These are phyloP conservation scores for Phaffia rhodozyma DNA, from an alignment of 1,284 basidiomycete species.

Conservation along the genomic window DNA sequence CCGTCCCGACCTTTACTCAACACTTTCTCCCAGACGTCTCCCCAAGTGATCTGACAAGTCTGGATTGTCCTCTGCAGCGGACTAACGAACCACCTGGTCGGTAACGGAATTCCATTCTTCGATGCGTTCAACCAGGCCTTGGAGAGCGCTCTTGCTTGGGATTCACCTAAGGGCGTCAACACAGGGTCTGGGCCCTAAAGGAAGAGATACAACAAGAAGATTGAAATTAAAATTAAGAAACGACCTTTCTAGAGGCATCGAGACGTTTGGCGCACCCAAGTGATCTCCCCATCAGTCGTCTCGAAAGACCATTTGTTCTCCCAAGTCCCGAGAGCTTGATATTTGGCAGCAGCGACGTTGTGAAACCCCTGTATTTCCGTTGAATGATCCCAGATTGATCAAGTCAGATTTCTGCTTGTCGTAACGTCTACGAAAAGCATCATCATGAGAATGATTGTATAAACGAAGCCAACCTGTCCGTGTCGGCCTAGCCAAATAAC, in stretches of 20 bases:
- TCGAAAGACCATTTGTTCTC: constrained; percentile 5
- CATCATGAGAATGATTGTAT: too few species aligned
- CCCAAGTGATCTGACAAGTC: constrained; percentile 13
- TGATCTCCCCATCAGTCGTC: constrained; percentile 11
- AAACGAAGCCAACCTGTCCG: background rate
- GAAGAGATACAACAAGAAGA: background rate
- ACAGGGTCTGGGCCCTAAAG: constrained; percentile 2
- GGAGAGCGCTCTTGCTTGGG: constrained; percentile 3
- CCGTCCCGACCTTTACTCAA: constrained; percentile 1
- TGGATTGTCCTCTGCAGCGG: constrained; percentile 8
- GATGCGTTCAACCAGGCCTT: constrained; percentile 10
- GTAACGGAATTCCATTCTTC: constrained; percentile 13
- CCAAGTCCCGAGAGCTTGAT: constrained; percentile 12
- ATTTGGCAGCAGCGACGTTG: constrained; percentile 16
- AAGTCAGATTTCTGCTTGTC: too few species aligned
- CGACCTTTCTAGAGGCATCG: background rate
- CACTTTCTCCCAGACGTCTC: constrained; percentile 4
- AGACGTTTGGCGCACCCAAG: constrained; percentile 4
- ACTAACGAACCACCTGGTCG: constrained; percentile 5
- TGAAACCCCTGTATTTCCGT: background rate
- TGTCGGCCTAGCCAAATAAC: constrained; percentile 15
- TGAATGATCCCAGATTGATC: too few species aligned
- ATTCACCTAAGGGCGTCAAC: constrained; percentile 7
- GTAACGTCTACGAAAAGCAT: background rate
- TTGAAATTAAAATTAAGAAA: background rate